These are phyloP conservation scores for Melastoma malabathricum DNA, from an alignment of 345 rosid species.

Conservation along the genomic window DNA sequence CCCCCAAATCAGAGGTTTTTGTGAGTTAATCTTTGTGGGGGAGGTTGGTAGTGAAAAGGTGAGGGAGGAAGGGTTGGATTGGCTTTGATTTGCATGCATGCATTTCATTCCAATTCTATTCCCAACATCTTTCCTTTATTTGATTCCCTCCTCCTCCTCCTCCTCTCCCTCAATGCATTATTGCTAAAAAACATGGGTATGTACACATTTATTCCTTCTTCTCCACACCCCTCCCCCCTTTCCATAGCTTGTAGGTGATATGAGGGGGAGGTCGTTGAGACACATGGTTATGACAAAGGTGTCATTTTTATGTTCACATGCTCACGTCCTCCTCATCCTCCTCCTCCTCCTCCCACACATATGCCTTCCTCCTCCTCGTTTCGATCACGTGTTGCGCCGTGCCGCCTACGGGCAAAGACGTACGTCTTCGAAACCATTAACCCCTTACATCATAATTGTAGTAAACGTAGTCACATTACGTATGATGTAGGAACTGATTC, in stretches of 20 bases:
- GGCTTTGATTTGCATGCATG: constrained; percentile 15
- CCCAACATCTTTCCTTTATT: too few relatives aligned
- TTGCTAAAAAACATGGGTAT: not conserved
- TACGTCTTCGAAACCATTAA: too few relatives aligned
- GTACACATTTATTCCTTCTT: constrained; percentile 26
- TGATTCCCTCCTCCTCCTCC: too few relatives aligned
- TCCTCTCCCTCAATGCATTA: not conserved
- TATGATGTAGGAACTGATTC: too few relatives aligned
- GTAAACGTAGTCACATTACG: too few relatives aligned
- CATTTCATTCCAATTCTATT: not conserved
- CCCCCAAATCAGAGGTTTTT: not conserved
- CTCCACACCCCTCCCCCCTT: not conserved
- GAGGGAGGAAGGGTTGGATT: too few relatives aligned
- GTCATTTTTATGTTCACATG: constrained; percentile 5
- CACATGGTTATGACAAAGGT: not conserved
- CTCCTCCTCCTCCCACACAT: too few relatives aligned
- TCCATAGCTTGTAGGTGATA: constrained; percentile 5
- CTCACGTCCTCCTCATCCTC: too few relatives aligned
- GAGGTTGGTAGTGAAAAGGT: constrained; percentile 4
- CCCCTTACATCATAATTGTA: too few relatives aligned
- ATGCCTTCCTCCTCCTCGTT: not conserved
- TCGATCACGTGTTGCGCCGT: too few relatives aligned
- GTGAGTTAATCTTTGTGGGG: constrained; percentile 6
- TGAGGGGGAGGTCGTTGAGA: constrained; percentile 18
- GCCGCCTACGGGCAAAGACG: too few relatives aligned